Base-by-base conservation (phyloP, 768 basidiomycete genomes). In the Boletus sp. region DNA sequence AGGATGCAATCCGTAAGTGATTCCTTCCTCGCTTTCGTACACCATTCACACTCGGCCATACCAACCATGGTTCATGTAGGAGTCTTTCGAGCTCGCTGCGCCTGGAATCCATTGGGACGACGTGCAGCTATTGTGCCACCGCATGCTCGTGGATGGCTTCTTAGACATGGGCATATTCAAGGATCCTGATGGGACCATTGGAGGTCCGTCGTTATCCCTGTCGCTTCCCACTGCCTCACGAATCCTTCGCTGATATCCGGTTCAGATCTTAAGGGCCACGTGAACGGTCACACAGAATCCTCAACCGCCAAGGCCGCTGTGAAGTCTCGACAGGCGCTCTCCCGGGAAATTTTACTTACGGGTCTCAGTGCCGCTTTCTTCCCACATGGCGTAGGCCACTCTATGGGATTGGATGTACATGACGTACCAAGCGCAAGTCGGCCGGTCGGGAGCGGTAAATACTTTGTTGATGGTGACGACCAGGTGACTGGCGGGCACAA, bases 341-440 rank as follows among this genome's bases (percentile, higher is more conserved):
- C 7, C 35, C 32, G 84, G 48, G 82, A 81, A 23, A 84, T 98
- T 52, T 75, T 97, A 7, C 79, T 79, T 17, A 85, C 85, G 5
- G 94, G 93, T 0, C 72, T 90, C 40, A 85, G 85, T 57, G 74
- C 85, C 1, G 90, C 92, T 0, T 98, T 98, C 78, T 98, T 91
- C 81, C 95, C 95, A 10, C 95, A 98, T 65, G 96, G 95, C 3
- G 75, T 89, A 37, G 93, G 93, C 1, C 95, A 98, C 67, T 89
- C 89, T 7, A 75, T 98, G 39, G 96, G 96, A 11, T 76, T 97
- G 71, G 96, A 98, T 67, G 94, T 98, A 2, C 96, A 97, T 66
- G 95, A 97, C 63, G 90, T 89, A 1, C 89, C 92, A 0, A 82
- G 79, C 43, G 87, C 87, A n/a, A 88, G 82, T 69, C 90, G 85